Evolutionary conservation across 1,284 basidiomycete genomes (phyloP).

Genomic region (Boletus sp.): DNA sequence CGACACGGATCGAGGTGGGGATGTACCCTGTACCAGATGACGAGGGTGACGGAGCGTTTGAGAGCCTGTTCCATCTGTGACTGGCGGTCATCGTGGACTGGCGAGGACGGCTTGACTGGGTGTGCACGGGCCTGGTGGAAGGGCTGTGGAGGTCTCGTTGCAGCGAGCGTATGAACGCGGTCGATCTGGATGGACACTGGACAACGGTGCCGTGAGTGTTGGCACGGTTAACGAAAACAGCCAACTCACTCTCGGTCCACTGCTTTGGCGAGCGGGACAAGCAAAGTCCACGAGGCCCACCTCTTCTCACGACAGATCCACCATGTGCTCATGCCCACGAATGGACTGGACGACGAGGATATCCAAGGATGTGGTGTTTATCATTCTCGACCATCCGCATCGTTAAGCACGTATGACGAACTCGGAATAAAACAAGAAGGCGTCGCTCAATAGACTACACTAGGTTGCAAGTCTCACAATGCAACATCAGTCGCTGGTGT

Average conservation of each 20-base stretch:
- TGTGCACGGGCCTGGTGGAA: conserved; percentile 12
- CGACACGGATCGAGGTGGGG: background rate
- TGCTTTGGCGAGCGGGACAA: conserved; percentile 25
- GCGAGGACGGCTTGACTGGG: conserved; percentile 12
- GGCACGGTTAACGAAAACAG: background rate
- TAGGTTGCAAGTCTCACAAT: too few relatives aligned
- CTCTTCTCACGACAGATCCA: conserved; percentile 26
- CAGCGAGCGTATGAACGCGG: conserved; percentile 29
- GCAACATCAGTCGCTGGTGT: too few relatives aligned
- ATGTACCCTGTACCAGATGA: conserved; percentile 68
- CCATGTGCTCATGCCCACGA: background rate
- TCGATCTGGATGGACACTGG: conserved; percentile 36
- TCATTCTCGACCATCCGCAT: too few relatives aligned
- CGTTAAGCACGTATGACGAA: too few relatives aligned
- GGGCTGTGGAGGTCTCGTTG: conserved; percentile 22
- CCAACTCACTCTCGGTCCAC: conserved; percentile 21
- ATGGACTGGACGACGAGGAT: too few relatives aligned
- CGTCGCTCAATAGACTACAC: too few relatives aligned
- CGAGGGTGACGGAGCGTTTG: conserved; percentile 56
- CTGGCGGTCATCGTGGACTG: conserved; percentile 33
- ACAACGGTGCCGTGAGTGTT: conserved; percentile 14
- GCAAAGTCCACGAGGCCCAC: conserved; percentile 31
- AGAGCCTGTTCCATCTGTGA: conserved; percentile 36
- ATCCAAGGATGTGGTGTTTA: too few relatives aligned
- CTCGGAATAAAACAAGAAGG: too few relatives aligned